phyloP scores from a whole-genome alignment of 768 basidiomycete species.

The Tylopilus rubrobrunneus region DNA sequence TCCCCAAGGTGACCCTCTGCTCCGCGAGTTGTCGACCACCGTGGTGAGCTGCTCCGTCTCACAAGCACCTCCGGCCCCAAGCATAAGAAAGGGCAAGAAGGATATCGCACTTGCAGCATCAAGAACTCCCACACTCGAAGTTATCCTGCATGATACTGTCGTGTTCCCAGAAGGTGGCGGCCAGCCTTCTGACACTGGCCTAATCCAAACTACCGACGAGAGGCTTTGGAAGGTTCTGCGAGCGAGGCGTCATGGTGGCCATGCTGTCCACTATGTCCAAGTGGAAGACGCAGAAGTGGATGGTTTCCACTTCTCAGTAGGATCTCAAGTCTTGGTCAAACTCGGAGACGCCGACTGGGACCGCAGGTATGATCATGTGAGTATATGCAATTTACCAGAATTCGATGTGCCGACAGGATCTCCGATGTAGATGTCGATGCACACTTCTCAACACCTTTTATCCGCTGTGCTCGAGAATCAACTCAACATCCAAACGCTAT shows the following conservation, averaged over 20 bases:
- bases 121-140: constrained; percentile 51
- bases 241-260: constrained; percentile 64
- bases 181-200: constrained; percentile 73
- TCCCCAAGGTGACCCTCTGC: constrained; percentile 62
- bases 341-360: constrained; percentile 58
- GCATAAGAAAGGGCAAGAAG: constrained; percentile 54
- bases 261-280: constrained; percentile 71
- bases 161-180: constrained; percentile 84
- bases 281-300: constrained; percentile 37
- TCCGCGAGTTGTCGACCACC: constrained; percentile 52
- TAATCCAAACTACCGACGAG: constrained; percentile 44
- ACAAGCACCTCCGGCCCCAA: constrained; percentile 37
- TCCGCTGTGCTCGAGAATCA: constrained; percentile 72
- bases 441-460: constrained; percentile 80
- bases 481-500: constrained; percentile 65
- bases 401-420: not conserved
- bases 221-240: constrained; percentile 56
- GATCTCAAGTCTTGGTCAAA: constrained; percentile 48
- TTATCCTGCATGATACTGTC: constrained; percentile 71
- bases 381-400: constrained; percentile 20
- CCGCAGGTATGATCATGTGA: constrained; percentile 70
- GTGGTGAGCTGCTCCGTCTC: constrained; percentile 50
- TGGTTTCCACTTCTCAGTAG: constrained; percentile 47
- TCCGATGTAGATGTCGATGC: constrained; percentile 65
- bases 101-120: constrained; percentile 43